phyloP scores from a whole-genome alignment of 805 yeast species.

The Candida golubevii region DNA sequence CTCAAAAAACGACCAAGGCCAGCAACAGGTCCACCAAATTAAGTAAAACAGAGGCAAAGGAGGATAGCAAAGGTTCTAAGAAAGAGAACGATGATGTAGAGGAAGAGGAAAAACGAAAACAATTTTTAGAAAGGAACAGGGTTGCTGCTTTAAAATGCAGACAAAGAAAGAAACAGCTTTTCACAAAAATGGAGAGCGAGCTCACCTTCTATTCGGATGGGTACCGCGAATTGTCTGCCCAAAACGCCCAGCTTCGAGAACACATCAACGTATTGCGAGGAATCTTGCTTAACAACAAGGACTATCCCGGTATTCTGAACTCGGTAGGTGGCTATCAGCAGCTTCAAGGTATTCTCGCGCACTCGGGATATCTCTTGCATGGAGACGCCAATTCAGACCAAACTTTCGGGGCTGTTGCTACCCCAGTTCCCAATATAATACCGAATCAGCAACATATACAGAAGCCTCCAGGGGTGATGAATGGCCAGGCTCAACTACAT shows the following conservation, averaged over 20 bases:
- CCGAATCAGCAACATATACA: not conserved
- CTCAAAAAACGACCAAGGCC: constrained; percentile 10
- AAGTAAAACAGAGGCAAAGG: constrained; percentile 5
- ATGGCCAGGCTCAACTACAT: constrained; percentile 2
- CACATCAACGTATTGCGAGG: constrained; percentile 50
- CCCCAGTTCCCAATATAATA: constrained; percentile 16
- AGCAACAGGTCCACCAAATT: constrained; percentile 4
- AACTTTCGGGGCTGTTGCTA: constrained; percentile 30
- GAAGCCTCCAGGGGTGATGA: constrained; percentile 1
- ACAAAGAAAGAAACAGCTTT: constrained; percentile 86
- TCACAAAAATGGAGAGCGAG: constrained; percentile 78
- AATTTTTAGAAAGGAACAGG: constrained; percentile 82
- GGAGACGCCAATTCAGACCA: constrained; percentile 21
- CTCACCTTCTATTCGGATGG: constrained; percentile 65
- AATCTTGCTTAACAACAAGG: constrained; percentile 47
- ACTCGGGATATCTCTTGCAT: constrained; percentile 26
- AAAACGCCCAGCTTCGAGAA: constrained; percentile 55
- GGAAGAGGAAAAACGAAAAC: constrained; percentile 54
- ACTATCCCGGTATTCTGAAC: constrained; percentile 38
- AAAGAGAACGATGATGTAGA: constrained; percentile 9
- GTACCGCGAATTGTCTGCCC: constrained; percentile 59
- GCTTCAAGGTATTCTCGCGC: constrained; percentile 40
- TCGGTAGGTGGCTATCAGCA: constrained; percentile 46
- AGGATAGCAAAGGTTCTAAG: constrained; percentile 8
- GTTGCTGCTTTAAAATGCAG: constrained; percentile 95